These are phyloP conservation scores for Dunaliella sp. DNA, from an alignment of 139 green algal species.

Conservation along the genomic window DNA sequence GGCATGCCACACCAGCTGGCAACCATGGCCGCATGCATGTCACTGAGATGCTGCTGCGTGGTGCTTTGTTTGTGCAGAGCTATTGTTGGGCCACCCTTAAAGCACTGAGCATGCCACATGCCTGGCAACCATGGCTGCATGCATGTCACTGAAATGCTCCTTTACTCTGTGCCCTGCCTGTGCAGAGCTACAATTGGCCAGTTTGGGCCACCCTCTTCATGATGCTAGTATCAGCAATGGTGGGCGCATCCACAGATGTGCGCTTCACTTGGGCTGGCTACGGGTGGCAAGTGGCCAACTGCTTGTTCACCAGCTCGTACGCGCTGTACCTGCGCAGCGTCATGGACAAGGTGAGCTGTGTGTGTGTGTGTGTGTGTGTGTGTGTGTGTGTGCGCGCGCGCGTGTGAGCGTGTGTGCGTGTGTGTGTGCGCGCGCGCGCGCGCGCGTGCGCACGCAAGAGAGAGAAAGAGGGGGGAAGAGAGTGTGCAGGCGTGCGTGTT, in stretches of 20 bases:
- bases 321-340: slow-evolving; percentile 77
- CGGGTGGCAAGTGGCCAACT: slow-evolving; percentile 80
- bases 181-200: slow-evolving; percentile 22
- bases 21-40: too few relatives aligned
- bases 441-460: too few relatives aligned
- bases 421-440: too few relatives aligned
- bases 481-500: too few relatives aligned
- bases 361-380: too few relatives aligned
- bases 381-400: too few relatives aligned
- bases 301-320: slow-evolving; percentile 80
- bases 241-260: slow-evolving; percentile 79
- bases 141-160: neutral
- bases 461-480: too few relatives aligned
- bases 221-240: slow-evolving; percentile 80
- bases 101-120: neutral
- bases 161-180: neutral
- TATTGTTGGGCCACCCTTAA: too few relatives aligned
- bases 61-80: too few relatives aligned
- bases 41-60: too few relatives aligned
- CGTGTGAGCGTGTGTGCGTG: too few relatives aligned
- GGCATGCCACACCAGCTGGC: too few relatives aligned
- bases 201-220: slow-evolving; percentile 77
- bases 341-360: slow-evolving; percentile 75
- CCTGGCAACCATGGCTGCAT: neutral
- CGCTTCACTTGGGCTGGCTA: slow-evolving; percentile 65